Base-by-base conservation (phyloP, 768 basidiomycete genomes). In the Fistulinella prunicolor region DNA sequence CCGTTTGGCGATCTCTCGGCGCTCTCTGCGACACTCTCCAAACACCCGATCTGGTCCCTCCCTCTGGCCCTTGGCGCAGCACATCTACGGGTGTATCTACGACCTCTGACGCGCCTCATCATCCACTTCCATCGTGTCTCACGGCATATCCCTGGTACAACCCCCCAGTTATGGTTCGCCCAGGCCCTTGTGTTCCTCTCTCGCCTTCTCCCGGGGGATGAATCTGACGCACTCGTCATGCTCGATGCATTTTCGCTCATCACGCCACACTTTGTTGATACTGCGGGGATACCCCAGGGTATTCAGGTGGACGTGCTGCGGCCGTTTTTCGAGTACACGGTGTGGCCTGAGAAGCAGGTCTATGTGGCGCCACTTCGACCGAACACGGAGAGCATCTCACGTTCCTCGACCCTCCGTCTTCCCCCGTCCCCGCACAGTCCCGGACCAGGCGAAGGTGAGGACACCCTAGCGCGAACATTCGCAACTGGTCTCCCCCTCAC, bases 131-230 rank as follows among this genome's bases (percentile, higher is more conserved):
- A 89, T 38, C 69, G 68, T 3, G 66, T 89, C n/a, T 86, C 82
- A 2, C 72, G 74, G 22, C 63, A 72, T 12, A 70, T 82, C 12
- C 84, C 86, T 6, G 75, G 67, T 19, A 75, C 75, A n/a, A 67
- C 77, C 4, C 68, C 74, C 23, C 75, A 81, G 45, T 60, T 83
- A 17, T 89, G 87, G 86, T 68, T 85, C 32, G 80, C 81, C 0
- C 85, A 86, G 53, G 79, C 81, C 3, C 74, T 85, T 28, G 68
- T 78, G 0, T 75, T 87, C 38, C 55, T 88, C 1, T 55, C 67
- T 13, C 68, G 76, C 28, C 70, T 85, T 20, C 69, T 82, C 12
- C 87, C 86, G 0, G 91, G 92, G 12, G 87, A 94, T 53, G 93
- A 94, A 61, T 78, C 78, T 1, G 59, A 69, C 29, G 84, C 79